A percentile compares a stretch with the other conserved stretches of the same genome.
Evolutionary conservation across 495 filamentous ascomycete genomes (phyloP).

Genomic region (Peziza echinospora): DNA sequence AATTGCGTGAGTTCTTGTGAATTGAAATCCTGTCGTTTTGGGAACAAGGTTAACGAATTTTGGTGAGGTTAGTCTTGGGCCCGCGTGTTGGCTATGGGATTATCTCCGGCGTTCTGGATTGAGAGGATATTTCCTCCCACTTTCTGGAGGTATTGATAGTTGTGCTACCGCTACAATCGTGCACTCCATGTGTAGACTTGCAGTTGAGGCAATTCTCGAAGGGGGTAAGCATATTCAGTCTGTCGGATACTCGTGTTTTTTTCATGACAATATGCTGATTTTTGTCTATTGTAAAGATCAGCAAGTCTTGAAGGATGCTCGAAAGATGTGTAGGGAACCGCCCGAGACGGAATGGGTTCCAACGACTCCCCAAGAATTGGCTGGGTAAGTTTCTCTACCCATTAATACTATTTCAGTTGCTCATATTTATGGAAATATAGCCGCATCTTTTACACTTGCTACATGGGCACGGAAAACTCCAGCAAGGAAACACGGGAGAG

Average conservation of each 20-base stretch:
- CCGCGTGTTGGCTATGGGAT: slow-evolving; percentile 54
- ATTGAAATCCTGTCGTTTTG: slow-evolving; percentile 11
- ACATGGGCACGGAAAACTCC: slow-evolving; percentile 65
- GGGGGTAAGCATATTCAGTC: too few species aligned
- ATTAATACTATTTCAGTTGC: too few species aligned
- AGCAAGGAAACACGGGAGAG: slow-evolving; percentile 48
- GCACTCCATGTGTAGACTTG: slow-evolving; percentile 56
- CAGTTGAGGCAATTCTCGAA: slow-evolving; percentile 39
- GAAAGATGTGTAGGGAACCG: slow-evolving; percentile 35
- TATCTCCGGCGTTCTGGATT: slow-evolving; percentile 46
- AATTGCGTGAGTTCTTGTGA: slow-evolving; percentile 40
- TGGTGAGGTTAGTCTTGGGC: slow-evolving; percentile 6
- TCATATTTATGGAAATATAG: slow-evolving; percentile 3
- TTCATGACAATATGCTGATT: neutral
- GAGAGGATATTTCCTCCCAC: slow-evolving; percentile 35
- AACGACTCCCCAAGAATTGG: slow-evolving; percentile 39
- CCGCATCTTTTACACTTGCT: slow-evolving; percentile 49
- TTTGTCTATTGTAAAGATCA: slow-evolving; percentile 19
- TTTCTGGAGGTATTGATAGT: slow-evolving; percentile 53
- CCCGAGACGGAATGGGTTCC: slow-evolving; percentile 32
- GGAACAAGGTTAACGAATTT: slow-evolving; percentile 6
- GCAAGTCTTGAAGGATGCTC: slow-evolving; percentile 51
- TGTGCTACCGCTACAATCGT: slow-evolving; percentile 45
- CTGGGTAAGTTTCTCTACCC: too few species aligned
- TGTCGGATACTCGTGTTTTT: neutral